Evolutionary conservation across 2,329 filamentous ascomycete species (phyloP).

Genomic region (Didymella segeticola): DNA sequence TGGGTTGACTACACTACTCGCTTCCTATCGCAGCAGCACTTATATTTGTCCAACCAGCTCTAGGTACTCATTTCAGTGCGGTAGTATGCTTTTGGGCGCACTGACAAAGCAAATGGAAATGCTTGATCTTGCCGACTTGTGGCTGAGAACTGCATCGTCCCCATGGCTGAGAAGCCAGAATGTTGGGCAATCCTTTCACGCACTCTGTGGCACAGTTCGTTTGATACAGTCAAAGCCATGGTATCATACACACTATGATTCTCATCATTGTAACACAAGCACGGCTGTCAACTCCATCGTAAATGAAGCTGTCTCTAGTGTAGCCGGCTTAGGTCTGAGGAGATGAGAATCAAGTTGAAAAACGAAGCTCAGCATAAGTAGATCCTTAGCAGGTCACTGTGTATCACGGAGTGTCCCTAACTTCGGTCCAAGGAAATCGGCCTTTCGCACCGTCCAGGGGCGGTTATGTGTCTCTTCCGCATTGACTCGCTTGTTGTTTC

Average conservation of each 20-base stretch:
- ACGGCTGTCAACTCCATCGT: background rate
- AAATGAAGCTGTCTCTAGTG: background rate
- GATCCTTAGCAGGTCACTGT: no score
- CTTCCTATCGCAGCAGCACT: slow-evolving; percentile 2
- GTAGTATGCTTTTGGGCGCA: background rate
- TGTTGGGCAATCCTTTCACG: background rate
- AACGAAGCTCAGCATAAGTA: no score
- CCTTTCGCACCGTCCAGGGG: no score
- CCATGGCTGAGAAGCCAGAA: background rate
- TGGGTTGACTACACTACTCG: slow-evolving; percentile 8
- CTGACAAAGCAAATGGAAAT: background rate
- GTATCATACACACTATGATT: background rate
- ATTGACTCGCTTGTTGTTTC: no score
- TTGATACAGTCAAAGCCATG: background rate
- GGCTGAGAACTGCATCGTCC: no score
- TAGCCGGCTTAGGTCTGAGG: background rate
- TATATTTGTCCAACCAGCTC: background rate
- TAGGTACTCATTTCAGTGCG: background rate
- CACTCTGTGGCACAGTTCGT: background rate
- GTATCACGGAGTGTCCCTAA: no score
- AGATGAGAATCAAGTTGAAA: background rate
- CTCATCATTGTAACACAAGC: background rate
- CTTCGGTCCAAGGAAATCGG: no score
- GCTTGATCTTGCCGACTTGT: background rate
- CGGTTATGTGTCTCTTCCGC: no score